Evolutionary conservation across 495 filamentous ascomycete genomes (phyloP).

Genomic region (Penicillium turbatum): DNA sequence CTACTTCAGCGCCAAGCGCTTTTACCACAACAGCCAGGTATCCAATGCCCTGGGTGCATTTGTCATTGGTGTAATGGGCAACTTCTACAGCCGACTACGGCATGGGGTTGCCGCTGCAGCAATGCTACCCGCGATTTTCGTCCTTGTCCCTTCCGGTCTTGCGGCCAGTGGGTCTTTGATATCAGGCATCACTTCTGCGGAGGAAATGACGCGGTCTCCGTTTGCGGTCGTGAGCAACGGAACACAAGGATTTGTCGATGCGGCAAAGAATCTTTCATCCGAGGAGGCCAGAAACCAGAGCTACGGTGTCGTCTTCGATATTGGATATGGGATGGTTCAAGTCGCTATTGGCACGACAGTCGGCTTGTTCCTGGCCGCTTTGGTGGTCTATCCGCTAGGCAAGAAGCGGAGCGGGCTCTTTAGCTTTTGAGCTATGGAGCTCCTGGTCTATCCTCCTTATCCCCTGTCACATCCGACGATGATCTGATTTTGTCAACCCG

Average conservation of each 20-base stretch:
- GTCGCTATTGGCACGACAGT: conserved; percentile 92
- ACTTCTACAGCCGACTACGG: conserved; percentile 78
- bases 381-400: conserved; percentile 87
- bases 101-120: conserved; percentile 84
- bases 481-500: not conserved
- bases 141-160: conserved; percentile 87
- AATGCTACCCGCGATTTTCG: conserved; percentile 89
- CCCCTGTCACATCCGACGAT: not conserved
- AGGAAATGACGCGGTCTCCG: conserved; percentile 60
- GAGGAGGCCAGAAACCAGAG: conserved; percentile 23
- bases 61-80: conserved; percentile 79
- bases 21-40: conserved; percentile 74
- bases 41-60: conserved; percentile 78
- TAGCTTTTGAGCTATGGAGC: conserved; percentile 57
- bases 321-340: conserved; percentile 84
- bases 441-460: not conserved
- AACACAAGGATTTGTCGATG: conserved; percentile 46
- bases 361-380: conserved; percentile 78
- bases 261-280: conserved; percentile 34
- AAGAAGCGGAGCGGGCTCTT: conserved; percentile 89
- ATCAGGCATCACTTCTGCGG: conserved; percentile 76
- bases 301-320: conserved; percentile 67
- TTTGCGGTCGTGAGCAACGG: conserved; percentile 48
- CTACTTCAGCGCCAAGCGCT: conserved; percentile 68
- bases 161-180: conserved; percentile 80